Base-by-base conservation (phyloP, 164 flowering plant species). In the Annona squamosa region DNA sequence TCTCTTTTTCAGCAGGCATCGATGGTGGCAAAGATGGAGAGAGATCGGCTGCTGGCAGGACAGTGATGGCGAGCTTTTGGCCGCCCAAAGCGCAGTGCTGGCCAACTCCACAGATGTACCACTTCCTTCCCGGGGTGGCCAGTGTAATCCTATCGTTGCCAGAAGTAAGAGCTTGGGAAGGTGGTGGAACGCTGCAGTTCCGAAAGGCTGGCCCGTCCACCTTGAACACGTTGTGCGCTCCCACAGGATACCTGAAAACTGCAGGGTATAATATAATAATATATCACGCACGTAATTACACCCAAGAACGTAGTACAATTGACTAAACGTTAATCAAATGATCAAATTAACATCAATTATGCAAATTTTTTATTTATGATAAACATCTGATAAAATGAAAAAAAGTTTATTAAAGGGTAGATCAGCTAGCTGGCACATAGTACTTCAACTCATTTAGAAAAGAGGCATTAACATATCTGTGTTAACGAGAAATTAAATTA, bases 41-140 rank as follows among this genome's bases (percentile, higher is more conserved):
- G 7, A 3, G 45, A 12, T 57, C 43, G 3, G 5, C 17, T 6
- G 6, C 56, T 5, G 47, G 37, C 46, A 5, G 3, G 1, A 72
- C 72, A 10, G 72, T 72, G 57, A 77, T 77, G 41, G 9, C 71
- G 7, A 80, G 79, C 71, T 77, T 77, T 69, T 63, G 75, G 6
- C 76, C 76, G 3, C 71, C 69, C 1, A 44, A 4, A 4, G 71
- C 72, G 67, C 82, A 80, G 48, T 80, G 79, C 59, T 56, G 18
- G 13, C 70, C 63, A 0, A 74, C 67, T n/a, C 77, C 82, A 44
- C 79, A 80, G 46, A 80, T 74, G 71, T 80, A 77, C 79, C 79
- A 77, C 47, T 80, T 80, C 18, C 52, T 77, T 26, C 80, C 76
- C 0, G 80, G 72, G 3, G 71, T 45, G 7, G 71, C 56, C 10